A percentile compares a stretch with the other conserved stretches of the same genome.
These are phyloP conservation scores for Daldinia eschscholtzii DNA, from an alignment of 2,329 filamentous ascomycete species.

Conservation along the genomic window DNA sequence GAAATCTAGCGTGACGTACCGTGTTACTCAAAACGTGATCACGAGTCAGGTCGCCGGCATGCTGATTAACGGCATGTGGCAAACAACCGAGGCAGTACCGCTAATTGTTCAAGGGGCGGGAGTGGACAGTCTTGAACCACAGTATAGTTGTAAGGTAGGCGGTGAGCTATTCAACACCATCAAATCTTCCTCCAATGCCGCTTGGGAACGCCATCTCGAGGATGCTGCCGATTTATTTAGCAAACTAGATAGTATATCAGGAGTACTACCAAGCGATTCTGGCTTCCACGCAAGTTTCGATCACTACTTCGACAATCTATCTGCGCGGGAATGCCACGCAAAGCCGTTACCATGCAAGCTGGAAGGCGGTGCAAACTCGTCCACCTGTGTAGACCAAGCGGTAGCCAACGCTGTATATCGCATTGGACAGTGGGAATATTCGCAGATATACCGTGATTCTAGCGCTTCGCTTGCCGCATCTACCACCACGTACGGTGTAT, in stretches of 20 bases:
- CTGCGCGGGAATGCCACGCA: conserved; percentile 79
- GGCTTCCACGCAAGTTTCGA: conserved; percentile 81
- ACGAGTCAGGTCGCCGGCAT: conserved; percentile 84
- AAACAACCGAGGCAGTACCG: conserved; percentile 56
- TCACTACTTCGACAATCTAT: conserved; percentile 88
- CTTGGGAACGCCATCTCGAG: conserved; percentile 75
- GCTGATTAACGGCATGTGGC: conserved; percentile 78
- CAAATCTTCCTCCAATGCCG: conserved; percentile 58
- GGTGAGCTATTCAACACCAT: conserved; percentile 58
- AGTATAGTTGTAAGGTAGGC: conserved; percentile 73
- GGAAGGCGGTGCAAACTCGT: conserved; percentile 59
- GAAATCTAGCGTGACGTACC: conserved; percentile 66
- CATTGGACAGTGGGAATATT: conserved; percentile 84
- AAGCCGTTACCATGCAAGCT: conserved; percentile 78
- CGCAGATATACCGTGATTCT: conserved; percentile 79
- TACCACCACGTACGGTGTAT: conserved; percentile 75
- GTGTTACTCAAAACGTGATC: conserved; percentile 86
- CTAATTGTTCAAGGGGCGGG: conserved; percentile 66
- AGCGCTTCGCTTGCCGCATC: conserved; percentile 72
- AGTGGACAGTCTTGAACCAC: conserved; percentile 80
- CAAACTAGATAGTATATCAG: conserved; percentile 75
- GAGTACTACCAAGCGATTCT: conserved; percentile 66
- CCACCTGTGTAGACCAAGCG: conserved; percentile 71
- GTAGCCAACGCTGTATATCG: conserved; percentile 79
- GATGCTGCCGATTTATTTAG: conserved; percentile 67